These are phyloP conservation scores for Nemania sp. DNA, from an alignment of 2,329 filamentous ascomycete genomes.

Conservation along the genomic window DNA sequence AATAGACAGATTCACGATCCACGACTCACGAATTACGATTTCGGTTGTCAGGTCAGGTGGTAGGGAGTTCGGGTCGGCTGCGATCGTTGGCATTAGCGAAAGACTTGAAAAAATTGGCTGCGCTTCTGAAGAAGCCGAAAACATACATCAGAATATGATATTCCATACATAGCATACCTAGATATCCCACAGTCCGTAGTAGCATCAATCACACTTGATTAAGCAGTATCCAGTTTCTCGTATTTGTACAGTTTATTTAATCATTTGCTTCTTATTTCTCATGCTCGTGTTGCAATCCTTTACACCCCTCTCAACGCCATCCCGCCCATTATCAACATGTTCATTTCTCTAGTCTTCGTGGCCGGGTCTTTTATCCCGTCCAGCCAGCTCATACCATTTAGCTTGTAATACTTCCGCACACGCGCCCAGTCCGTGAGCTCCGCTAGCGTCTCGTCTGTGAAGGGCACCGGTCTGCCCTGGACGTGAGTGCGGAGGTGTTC, in stretches of 20 bases:
- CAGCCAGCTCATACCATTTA: constrained; percentile 71
- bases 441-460: constrained; percentile 73
- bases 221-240: neutral
- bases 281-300: neutral
- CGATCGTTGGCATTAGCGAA: constrained; percentile 9
- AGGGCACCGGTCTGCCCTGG: constrained; percentile 68
- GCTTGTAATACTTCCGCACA: constrained; percentile 88
- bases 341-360: constrained; percentile 67
- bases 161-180: constrained; percentile 19
- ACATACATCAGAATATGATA: neutral
- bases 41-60: neutral
- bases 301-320: constrained; percentile 80
- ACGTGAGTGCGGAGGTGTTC: constrained; percentile 72
- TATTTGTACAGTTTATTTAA: constrained; percentile 5
- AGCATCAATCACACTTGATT: constrained; percentile 13
- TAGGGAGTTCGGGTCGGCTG: neutral
- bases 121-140: neutral
- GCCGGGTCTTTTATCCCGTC: constrained; percentile 59
- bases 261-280: neutral
- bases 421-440: constrained; percentile 72
- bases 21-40: constrained; percentile 27
- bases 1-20: constrained; percentile 12
- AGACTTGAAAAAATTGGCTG: neutral
- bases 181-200: constrained; percentile 1
- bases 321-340: constrained; percentile 76